Percentiles rank a stretch among this genome's conserved stretches.
phyloP scores from a whole-genome alignment of 2,329 filamentous ascomycete genomes.

The Fusarium ambrosium region DNA sequence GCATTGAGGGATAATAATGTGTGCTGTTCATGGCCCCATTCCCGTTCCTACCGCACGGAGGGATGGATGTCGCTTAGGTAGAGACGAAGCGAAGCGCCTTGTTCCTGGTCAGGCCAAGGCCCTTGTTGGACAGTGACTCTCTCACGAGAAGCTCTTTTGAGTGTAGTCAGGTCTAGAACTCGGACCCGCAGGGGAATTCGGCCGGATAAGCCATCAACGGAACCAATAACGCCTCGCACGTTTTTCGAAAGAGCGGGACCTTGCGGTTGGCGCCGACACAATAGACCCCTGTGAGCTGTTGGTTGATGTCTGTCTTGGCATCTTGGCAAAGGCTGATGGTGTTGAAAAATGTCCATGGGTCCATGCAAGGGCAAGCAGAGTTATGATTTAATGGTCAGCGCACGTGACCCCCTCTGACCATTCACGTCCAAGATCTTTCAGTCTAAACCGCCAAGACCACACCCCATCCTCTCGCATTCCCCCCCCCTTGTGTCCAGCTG shows the following conservation, averaged over 20 bases:
- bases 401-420: neutral
- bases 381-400: neutral
- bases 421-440: neutral
- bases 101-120: neutral
- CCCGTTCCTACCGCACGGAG: neutral
- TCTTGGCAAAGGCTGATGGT: neutral
- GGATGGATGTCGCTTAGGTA: neutral
- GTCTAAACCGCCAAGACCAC: neutral
- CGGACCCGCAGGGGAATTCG: slow-evolving; percentile 21
- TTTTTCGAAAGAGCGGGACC: neutral
- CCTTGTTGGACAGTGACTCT: neutral
- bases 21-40: slow-evolving; percentile 2
- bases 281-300: neutral
- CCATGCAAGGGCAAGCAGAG: neutral
- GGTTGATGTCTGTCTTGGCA: slow-evolving; percentile 2
- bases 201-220: slow-evolving; percentile 17
- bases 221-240: slow-evolving; percentile 19
- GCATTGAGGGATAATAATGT: neutral
- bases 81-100: neutral
- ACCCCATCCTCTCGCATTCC: neutral
- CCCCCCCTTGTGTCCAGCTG: neutral
- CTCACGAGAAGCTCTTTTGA: neutral
- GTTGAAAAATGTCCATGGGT: neutral
- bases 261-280: neutral
- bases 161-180: neutral